phyloP scores from a whole-genome alignment of 352 stramenopile genomes.

The Phytophthora megakarya region DNA sequence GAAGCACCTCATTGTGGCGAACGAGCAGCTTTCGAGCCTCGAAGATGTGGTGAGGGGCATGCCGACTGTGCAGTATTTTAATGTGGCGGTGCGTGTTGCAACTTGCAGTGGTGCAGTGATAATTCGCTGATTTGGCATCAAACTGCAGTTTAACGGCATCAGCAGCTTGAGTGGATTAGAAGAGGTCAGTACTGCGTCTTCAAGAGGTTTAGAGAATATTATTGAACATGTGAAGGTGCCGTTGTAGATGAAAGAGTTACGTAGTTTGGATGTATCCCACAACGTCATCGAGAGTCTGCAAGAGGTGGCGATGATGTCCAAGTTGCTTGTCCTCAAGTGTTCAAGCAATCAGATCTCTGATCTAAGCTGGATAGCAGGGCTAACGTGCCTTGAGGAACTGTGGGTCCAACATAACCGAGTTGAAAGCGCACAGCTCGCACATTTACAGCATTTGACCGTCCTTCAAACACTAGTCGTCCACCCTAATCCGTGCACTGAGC shows the following conservation, averaged over 20 bases:
- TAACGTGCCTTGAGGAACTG: constrained; percentile 55
- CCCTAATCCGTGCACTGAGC: constrained; percentile 71
- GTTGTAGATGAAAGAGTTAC: constrained; percentile 46
- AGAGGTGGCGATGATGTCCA: constrained; percentile 43
- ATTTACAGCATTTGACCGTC: constrained; percentile 46
- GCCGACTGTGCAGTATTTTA: constrained; percentile 50
- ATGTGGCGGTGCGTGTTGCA: constrained; percentile 51
- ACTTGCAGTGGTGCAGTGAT: neutral
- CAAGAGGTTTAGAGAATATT: neutral
- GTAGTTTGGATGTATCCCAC: constrained; percentile 66
- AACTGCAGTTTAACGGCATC: constrained; percentile 71
- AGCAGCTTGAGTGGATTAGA: constrained; percentile 46
- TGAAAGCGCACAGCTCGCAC: constrained; percentile 49
- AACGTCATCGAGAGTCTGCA: constrained; percentile 56
- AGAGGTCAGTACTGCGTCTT: constrained; percentile 35
- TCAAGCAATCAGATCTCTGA: constrained; percentile 61
- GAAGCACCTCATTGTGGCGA: constrained; percentile 54
- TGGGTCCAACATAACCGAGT: constrained; percentile 67
- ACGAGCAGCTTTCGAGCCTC: constrained; percentile 53
- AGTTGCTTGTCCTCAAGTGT: constrained; percentile 59
- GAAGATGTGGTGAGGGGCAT: constrained; percentile 29
- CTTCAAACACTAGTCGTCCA: constrained; percentile 64
- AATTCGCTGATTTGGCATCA: neutral
- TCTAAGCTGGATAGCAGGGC: constrained; percentile 42
- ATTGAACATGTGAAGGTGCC: neutral